phyloP scores from a whole-genome alignment of 805 yeast species.

The Ogataea degrootiae region DNA sequence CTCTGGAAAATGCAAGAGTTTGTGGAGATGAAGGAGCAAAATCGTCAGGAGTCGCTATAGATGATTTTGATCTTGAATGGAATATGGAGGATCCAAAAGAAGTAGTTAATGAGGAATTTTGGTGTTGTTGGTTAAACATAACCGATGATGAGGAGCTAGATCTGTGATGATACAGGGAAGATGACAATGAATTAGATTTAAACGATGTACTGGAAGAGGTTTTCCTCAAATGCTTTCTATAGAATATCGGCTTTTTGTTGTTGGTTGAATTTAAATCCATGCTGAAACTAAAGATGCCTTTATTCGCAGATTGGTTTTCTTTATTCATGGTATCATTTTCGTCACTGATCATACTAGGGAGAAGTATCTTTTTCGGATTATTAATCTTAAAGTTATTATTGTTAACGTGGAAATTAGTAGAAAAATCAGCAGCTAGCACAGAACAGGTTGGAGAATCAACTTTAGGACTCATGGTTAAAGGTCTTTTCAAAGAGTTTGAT shows the following conservation, averaged over 20 bases:
- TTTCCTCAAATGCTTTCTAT: conserved; percentile 10
- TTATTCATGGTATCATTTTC: conserved; percentile 8
- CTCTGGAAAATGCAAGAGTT: neutral
- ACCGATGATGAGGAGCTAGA: conserved; percentile 16
- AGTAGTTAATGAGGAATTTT: neutral
- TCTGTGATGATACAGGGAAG: conserved; percentile 18
- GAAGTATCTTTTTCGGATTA: conserved; percentile 20
- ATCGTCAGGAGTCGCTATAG: conserved; percentile 1
- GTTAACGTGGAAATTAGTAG: conserved; percentile 34
- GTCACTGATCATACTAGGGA: conserved; percentile 19
- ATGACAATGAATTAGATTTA: conserved; percentile 16
- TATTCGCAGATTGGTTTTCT: conserved; percentile 3
- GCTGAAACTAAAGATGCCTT: neutral
- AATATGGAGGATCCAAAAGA: conserved; percentile 6
- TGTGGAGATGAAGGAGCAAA: neutral
- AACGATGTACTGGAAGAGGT: conserved; percentile 13
- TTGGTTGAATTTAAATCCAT: neutral
- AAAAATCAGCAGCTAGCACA: conserved; percentile 33
- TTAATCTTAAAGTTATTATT: conserved; percentile 10
- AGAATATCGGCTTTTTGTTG: conserved; percentile 8
- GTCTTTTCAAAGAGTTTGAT: conserved; percentile 28
- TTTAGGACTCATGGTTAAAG: conserved; percentile 29
- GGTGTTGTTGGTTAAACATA: neutral
- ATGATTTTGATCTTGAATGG: conserved; percentile 14
- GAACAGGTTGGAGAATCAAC: conserved; percentile 38